Evolutionary conservation across 139 green algal genomes (phyloP).

Genomic region (Chlamydomonas applanata): DNA sequence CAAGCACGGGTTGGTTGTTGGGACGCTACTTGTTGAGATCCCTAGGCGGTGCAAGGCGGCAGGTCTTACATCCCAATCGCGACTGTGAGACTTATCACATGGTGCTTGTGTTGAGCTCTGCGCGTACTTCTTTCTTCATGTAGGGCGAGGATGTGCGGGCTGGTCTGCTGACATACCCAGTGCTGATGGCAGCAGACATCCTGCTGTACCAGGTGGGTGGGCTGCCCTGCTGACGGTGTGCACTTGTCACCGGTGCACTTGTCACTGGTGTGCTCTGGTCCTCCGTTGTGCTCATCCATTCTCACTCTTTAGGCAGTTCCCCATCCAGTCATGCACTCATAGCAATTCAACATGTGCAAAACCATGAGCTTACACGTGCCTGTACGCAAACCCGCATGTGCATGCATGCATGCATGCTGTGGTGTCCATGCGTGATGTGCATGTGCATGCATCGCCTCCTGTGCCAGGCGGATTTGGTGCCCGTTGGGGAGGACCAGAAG

Average conservation of each 20-base stretch:
- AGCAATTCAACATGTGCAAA: too few species aligned
- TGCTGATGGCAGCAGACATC: constrained; percentile 99
- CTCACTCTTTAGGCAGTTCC: too few species aligned
- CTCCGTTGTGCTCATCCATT: too few species aligned
- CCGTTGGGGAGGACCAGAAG: constrained; percentile 96
- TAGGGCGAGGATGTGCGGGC: constrained; percentile 85
- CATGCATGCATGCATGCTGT: background rate
- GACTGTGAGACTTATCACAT: background rate
- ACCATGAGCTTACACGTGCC: background rate
- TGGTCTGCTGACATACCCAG: constrained; percentile 95
- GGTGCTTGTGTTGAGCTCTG: background rate
- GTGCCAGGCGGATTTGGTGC: constrained; percentile 90
- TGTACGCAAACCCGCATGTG: constrained; percentile 6
- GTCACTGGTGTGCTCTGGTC: too few species aligned
- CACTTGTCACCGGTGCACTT: too few species aligned
- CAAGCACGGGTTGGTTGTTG: too few species aligned
- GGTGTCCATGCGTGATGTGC: too few species aligned
- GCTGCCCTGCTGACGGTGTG: background rate
- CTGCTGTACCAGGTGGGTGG: constrained; percentile 88
- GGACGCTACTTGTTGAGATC: too few species aligned
- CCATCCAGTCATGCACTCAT: too few species aligned
- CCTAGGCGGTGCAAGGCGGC: background rate
- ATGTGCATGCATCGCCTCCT: background rate
- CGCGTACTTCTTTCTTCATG: background rate
- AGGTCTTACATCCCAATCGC: background rate